Conservation (phyloP, 129 eudicot genomes). For the Ambrosia trifida region DNA sequence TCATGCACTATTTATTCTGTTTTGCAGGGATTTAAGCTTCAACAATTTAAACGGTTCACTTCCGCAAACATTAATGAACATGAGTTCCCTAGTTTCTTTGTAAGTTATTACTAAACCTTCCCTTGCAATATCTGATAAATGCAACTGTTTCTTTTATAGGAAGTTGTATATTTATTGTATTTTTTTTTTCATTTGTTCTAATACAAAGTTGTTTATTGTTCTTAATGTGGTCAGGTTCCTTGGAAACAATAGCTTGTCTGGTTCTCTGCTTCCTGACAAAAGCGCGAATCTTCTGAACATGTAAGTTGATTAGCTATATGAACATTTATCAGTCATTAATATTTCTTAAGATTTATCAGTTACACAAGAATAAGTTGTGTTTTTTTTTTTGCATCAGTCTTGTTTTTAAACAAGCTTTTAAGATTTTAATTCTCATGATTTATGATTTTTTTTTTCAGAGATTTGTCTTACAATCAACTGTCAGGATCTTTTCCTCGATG, state of each 20-base stretch:
- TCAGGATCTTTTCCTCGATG: slow-evolving; percentile 75
- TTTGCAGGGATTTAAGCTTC: slow-evolving; percentile 77
- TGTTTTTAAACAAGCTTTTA: background rate
- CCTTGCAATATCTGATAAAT: background rate
- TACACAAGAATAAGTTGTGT: slow-evolving; percentile 1
- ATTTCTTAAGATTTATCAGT: slow-evolving; percentile 3
- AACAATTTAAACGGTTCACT: slow-evolving; percentile 63
- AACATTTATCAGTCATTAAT: slow-evolving; percentile 16
- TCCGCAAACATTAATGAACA: slow-evolving; percentile 58
- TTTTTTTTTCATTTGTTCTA: background rate
- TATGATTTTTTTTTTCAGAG: slow-evolving; percentile 48
- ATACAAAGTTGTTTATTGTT: slow-evolving; percentile 11
- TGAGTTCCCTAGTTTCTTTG: slow-evolving; percentile 56
- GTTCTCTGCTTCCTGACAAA: slow-evolving; percentile 61
- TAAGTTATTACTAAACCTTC: slow-evolving; percentile 34
- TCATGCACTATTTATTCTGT: slow-evolving; percentile 2
- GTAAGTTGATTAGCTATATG: slow-evolving; percentile 40
- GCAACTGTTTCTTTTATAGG: background rate
- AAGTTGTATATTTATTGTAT: background rate
- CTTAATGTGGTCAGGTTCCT: slow-evolving; percentile 58
- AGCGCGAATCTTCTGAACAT: slow-evolving; percentile 48
- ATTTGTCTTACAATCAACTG: slow-evolving; percentile 71
- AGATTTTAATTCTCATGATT: slow-evolving; percentile 11
- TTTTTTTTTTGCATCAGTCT: background rate
- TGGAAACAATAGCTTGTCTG: slow-evolving; percentile 69